These are phyloP conservation scores for Mycena rosella DNA, from an alignment of 768 basidiomycete species.

Conservation along the genomic window DNA sequence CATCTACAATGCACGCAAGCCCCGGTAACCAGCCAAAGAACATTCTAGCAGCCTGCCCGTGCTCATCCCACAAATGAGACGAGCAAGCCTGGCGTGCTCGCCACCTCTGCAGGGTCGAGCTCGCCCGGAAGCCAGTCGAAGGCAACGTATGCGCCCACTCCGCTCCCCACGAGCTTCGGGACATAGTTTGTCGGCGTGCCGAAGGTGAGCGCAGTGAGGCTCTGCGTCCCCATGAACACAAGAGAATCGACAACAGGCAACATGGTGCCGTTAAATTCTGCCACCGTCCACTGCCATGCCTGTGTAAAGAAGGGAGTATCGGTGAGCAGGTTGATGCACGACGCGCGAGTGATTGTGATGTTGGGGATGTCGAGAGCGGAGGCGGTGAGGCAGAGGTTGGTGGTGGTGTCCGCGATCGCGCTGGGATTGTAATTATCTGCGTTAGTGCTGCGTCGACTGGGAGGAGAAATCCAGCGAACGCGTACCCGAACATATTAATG, in stretches of 20 bases:
- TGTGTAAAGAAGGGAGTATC: background rate
- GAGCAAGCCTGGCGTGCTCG: no score
- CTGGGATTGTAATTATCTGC: background rate
- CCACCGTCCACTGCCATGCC: no score
- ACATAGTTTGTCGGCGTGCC: slow-evolving; percentile 4
- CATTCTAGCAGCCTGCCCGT: no score
- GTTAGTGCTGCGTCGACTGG: no score
- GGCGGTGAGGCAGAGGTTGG: slow-evolving; percentile 8
- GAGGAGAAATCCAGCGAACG: no score
- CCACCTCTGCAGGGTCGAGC: background rate
- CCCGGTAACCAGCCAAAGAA: no score
- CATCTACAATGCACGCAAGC: no score
- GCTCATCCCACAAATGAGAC: no score
- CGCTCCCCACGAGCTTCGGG: slow-evolving; percentile 13
- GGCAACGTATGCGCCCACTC: slow-evolving; percentile 3
- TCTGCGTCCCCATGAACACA: slow-evolving; percentile 4
- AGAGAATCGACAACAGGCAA: no score
- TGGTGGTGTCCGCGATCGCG: background rate
- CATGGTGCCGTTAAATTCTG: no score
- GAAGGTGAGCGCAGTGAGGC: background rate
- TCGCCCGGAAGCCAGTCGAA: background rate
- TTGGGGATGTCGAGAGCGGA: background rate
- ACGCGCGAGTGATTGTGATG: slow-evolving; percentile 1
- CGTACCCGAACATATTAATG: no score
- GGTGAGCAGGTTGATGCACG: background rate